Base-by-base conservation (phyloP, 2,329 filamentous ascomycete genomes). In the Cytospora piceae region DNA sequence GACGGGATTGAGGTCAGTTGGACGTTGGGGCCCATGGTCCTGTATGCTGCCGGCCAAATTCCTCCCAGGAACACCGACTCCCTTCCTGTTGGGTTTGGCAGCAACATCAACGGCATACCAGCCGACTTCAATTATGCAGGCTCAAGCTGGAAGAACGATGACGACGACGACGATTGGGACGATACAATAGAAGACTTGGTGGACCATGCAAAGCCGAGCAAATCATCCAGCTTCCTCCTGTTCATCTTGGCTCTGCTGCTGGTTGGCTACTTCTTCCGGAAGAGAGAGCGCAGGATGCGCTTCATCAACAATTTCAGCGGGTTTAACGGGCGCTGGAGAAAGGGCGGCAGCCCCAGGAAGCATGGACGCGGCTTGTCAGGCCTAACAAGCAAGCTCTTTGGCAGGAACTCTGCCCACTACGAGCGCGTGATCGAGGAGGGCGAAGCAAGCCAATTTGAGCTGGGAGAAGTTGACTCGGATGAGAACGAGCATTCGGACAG, bases 21-120 rank as follows among this genome's bases (percentile, higher is more conserved):
- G 95, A 98, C 95, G 0, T 81, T 99, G 6, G 95, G 95, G 1
- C 97, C 97, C 75, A 97, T 98, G 85, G 87, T 99, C 8, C 85
- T 99, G 5, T 98, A 98, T 72, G 95, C 95, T 5, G 89, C 94
- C 0, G 95, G 93, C 4, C 93, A 97, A 75, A 84, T 99, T 7
- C 89, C 91, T 1, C 85, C 92, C 0, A 78, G 82, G 8, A 83
- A 81, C 1, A 80, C 83, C 22, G 79, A 85, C 52, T 81, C 83
- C 20, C 80, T 94, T 2, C 92, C 94, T 0, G 95, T 99, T 12
- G 95, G 95, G 0, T 98, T 98, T 74, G 95, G 95, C 65, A 93
- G 89, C 78, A 99, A 99, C 73, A 80, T 84, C n/a, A 80, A 81
- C 49, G 82, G 82, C 9, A 82, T 90, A 3, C 90, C 92, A 0